Conservation (phyloP, 345 rosid species). For the Lumnitzera racemosa region DNA sequence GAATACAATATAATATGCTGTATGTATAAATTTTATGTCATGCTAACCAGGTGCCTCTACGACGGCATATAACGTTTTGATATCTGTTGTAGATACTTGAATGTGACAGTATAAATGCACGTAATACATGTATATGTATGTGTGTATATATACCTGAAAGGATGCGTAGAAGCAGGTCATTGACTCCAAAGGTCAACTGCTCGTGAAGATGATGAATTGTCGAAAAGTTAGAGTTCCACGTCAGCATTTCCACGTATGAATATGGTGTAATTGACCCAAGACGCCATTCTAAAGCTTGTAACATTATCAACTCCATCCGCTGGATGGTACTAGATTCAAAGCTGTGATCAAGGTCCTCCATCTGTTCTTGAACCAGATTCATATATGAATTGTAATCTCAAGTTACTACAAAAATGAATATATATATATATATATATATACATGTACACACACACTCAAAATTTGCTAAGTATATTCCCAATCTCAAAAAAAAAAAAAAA, state of each 20-base stretch:
- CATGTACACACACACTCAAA: too few relatives aligned
- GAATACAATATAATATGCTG: too few relatives aligned
- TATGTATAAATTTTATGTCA: too few relatives aligned
- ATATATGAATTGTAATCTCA: too few relatives aligned
- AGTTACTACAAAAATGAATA: too few relatives aligned
- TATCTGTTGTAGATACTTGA: too few relatives aligned
- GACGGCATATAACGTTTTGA: too few relatives aligned
- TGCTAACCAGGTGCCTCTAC: too few relatives aligned
- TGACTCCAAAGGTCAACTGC: slow-evolving; percentile 26
- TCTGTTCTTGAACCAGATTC: slow-evolving; percentile 3
- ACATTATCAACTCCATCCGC: slow-evolving; percentile 53
- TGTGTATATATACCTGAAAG: slow-evolving; percentile 4
- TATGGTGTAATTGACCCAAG: slow-evolving; percentile 40
- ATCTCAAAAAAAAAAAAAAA: too few relatives aligned
- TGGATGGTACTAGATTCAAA: slow-evolving; percentile 43
- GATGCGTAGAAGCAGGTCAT: slow-evolving; percentile 23
- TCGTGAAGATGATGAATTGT: slow-evolving; percentile 16
- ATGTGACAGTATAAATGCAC: background rate
- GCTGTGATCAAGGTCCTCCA: slow-evolving; percentile 53
- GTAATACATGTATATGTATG: background rate
- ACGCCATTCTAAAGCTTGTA: slow-evolving; percentile 54
- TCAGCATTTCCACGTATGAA: slow-evolving; percentile 40
- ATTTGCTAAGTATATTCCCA: too few relatives aligned
- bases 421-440: too few relatives aligned
- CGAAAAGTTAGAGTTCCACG: slow-evolving; percentile 9